Evolutionary conservation across 2,329 filamentous ascomycete species (phyloP), one percentile per base, ranked within the genome.

Genomic region (Cercospora sesami): DNA sequence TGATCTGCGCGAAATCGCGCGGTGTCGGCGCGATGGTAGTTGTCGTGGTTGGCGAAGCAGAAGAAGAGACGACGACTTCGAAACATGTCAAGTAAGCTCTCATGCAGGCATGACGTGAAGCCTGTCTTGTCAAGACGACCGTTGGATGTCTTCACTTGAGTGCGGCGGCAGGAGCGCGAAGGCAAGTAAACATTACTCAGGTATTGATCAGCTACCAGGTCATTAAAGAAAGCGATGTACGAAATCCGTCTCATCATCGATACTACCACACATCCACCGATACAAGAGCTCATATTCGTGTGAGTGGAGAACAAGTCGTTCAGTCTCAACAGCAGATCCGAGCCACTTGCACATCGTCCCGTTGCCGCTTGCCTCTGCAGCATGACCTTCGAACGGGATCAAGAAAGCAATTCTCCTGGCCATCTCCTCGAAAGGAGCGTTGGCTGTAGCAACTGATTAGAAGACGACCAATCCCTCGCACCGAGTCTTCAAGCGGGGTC

Each of bases 21-120:
- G 39, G 36, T 55, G 42, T 14, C 16, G 60, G 42, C 39, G 60
- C 48, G 61, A 39, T 55, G 21, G 42, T 55, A 12, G 61, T 63
- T 30, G 60, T 63, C 28, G 60, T 63, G 30, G 53, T 65, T 57
- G 26, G 61, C 4, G 26, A 7, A 60, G 55, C 4, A 16, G 7
- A 31, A 30, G 21, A 39, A 31, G 36, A 53, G 57, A 28, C 16
- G n/a, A 60, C 31, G 21, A 33, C 58, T 23, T 36, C 31, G 5
- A 6, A 39, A 10, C 58, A 28, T n/a, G 55, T 60, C 58, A 26
- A 21, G 36, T 8, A 26, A 51, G 21, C 21, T 23, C 45, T 23
- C 45, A 51, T 51, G 21, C 45, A 23, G 45, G 45, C 16, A 33
- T 31, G 26, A 28, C 59, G 33, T 36, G 59, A 48, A 10, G 23